A percentile compares a stretch with the other conserved stretches of the same genome.
Evolutionary conservation across 768 basidiomycete species (phyloP).

Genomic region (Lepiota brunneoincarnata): DNA sequence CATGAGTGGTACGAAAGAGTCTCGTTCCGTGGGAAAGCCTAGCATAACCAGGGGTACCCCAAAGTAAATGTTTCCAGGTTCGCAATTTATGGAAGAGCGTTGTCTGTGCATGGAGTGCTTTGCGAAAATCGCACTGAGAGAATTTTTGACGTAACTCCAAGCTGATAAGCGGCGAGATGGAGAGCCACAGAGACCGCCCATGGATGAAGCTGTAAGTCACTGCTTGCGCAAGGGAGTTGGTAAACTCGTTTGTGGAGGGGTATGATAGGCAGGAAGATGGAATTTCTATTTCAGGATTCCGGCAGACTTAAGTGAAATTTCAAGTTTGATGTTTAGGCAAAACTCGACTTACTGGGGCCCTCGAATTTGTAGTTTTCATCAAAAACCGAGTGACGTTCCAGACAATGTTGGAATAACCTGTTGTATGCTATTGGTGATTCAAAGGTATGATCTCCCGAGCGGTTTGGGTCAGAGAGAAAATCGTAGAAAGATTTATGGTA

Average conservation of each 20-base stretch:
- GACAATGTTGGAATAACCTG: not conserved
- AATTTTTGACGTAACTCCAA: not conserved
- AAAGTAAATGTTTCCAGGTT: no score
- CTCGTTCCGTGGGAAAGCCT: not conserved
- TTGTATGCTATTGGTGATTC: not conserved
- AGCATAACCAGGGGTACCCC: not conserved
- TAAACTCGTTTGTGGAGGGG: not conserved
- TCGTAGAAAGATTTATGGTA: constrained; percentile 6
- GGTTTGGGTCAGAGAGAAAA: not conserved
- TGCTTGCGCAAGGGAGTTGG: not conserved
- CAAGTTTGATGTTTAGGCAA: not conserved
- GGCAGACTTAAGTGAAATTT: not conserved
- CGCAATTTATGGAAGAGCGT: not conserved
- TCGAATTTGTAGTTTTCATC: not conserved
- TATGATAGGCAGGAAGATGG: not conserved
- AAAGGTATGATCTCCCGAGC: not conserved
- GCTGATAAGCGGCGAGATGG: not conserved
- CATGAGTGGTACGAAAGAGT: not conserved
- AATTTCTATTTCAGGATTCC: not conserved
- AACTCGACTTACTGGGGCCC: not conserved
- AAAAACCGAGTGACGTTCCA: not conserved
- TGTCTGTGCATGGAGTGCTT: not conserved
- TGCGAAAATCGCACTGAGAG: not conserved
- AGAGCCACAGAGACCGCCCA: not conserved
- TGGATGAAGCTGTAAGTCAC: not conserved